Evolutionary conservation across 2,329 filamentous ascomycete species (phyloP).

Genomic region (Alternaria sp.): DNA sequence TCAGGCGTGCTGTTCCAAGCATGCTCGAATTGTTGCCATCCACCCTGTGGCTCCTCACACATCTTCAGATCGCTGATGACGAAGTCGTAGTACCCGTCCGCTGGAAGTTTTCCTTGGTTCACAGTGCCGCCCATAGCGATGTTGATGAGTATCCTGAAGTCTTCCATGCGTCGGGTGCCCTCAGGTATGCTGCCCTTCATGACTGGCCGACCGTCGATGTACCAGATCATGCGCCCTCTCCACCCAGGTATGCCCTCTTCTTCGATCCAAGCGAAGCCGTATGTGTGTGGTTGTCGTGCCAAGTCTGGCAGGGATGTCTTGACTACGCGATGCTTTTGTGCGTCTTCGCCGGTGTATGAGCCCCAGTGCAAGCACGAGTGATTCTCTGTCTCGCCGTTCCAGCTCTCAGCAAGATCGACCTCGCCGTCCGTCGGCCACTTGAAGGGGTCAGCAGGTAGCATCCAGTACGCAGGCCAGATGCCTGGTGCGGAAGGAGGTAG

Average conservation of each 20-base stretch:
- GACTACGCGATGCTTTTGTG: slow-evolving; percentile 65
- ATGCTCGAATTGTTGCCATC: slow-evolving; percentile 63
- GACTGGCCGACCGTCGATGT: slow-evolving; percentile 65
- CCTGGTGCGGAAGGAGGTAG: slow-evolving; percentile 63
- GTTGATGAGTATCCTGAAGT: slow-evolving; percentile 67
- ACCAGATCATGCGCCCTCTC: slow-evolving; percentile 64
- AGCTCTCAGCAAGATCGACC: slow-evolving; percentile 69
- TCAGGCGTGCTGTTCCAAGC: slow-evolving; percentile 57
- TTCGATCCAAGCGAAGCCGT: slow-evolving; percentile 67
- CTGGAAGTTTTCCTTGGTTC: slow-evolving; percentile 61
- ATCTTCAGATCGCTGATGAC: slow-evolving; percentile 63
- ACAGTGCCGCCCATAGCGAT: slow-evolving; percentile 71
- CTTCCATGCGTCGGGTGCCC: slow-evolving; percentile 64
- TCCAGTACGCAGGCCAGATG: slow-evolving; percentile 71
- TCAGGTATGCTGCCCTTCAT: slow-evolving; percentile 65
- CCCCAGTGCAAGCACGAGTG: slow-evolving; percentile 69
- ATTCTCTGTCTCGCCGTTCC: slow-evolving; percentile 67
- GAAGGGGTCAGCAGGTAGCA: slow-evolving; percentile 67
- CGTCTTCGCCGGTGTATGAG: slow-evolving; percentile 62
- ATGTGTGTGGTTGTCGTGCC: slow-evolving; percentile 58
- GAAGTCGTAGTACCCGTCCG: slow-evolving; percentile 66
- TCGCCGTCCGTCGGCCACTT: slow-evolving; percentile 68
- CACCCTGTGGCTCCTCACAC: slow-evolving; percentile 63
- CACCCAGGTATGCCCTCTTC: slow-evolving; percentile 54
- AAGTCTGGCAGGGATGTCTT: slow-evolving; percentile 62